Conservation (phyloP, 768 basidiomycete genomes). For the Tulasnella sp. region DNA sequence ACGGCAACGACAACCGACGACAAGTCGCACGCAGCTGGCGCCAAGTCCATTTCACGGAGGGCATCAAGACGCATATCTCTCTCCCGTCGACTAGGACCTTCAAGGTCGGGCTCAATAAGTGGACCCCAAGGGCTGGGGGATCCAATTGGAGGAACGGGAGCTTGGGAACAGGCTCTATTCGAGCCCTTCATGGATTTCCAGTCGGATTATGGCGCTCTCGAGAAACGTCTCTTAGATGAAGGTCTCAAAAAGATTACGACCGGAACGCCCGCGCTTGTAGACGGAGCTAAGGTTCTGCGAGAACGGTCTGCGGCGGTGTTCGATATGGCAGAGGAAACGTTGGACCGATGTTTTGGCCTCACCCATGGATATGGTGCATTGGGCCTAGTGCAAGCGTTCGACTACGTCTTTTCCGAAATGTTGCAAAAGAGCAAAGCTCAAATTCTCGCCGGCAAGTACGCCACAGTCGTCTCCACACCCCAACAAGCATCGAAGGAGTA, state of each 20-base stretch:
- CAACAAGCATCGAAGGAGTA: slow-evolving; percentile 61
- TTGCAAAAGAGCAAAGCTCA: slow-evolving; percentile 45
- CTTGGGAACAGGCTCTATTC: slow-evolving; percentile 90
- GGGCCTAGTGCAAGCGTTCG: slow-evolving; percentile 74
- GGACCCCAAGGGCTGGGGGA: slow-evolving; percentile 49
- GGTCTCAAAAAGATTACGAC: slow-evolving; percentile 52
- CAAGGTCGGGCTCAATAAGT: slow-evolving; percentile 39
- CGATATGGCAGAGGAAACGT: slow-evolving; percentile 75
- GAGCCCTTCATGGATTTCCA: slow-evolving; percentile 95
- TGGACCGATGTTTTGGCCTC: slow-evolving; percentile 72
- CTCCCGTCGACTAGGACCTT: slow-evolving; percentile 44
- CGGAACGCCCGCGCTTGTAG: slow-evolving; percentile 28
- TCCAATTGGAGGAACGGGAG: slow-evolving; percentile 40
- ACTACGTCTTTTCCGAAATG: slow-evolving; percentile 71
- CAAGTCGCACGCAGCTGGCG: slow-evolving; percentile 35
- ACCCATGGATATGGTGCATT: slow-evolving; percentile 87
- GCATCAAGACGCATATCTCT: slow-evolving; percentile 44
- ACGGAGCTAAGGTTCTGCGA: slow-evolving; percentile 62
- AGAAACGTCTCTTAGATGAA: slow-evolving; percentile 69
- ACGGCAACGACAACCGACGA: slow-evolving; percentile 33
- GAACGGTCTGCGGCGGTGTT: slow-evolving; percentile 79
- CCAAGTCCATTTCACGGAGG: slow-evolving; percentile 38
- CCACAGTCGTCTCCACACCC: slow-evolving; percentile 44
- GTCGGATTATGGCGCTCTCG: slow-evolving; percentile 77
- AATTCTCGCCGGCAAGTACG: slow-evolving; percentile 31